A percentile compares a stretch with the other conserved stretches of the same genome.
phyloP scores from a whole-genome alignment of 2,329 filamentous ascomycete genomes.

The Aotearoamyces nothofagi region DNA sequence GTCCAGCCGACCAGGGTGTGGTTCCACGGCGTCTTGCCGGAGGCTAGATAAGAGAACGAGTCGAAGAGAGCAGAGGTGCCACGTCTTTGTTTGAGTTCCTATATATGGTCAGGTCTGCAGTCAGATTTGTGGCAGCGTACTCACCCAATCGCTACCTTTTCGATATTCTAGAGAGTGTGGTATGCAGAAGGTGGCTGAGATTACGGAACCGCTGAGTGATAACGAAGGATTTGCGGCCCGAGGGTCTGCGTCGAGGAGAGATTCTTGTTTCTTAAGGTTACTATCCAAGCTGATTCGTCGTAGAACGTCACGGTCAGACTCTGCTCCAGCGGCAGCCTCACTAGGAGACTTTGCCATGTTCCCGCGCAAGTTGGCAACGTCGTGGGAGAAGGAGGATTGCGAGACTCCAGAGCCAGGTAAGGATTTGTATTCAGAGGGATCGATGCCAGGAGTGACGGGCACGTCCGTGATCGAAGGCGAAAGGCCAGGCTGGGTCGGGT shows the following conservation, averaged over 20 bases:
- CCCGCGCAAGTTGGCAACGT: constrained; percentile 6
- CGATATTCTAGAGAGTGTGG: constrained; percentile 43
- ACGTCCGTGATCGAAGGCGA: constrained; percentile 13
- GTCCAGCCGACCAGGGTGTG: constrained; percentile 93
- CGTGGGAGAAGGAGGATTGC: constrained; percentile 14
- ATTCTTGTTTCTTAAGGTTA: constrained; percentile 19
- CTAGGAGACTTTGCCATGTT: constrained; percentile 14
- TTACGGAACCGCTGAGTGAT: constrained; percentile 46
- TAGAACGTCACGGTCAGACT: constrained; percentile 25
- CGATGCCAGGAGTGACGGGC: constrained; percentile 17
- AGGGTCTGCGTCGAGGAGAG: constrained; percentile 35
- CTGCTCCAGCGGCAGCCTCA: constrained; percentile 19
- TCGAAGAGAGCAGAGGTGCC: constrained; percentile 89
- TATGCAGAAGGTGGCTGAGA: constrained; percentile 50
- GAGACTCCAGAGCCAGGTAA: constrained; percentile 3
- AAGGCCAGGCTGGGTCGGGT: constrained; percentile 15
- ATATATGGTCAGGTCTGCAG: constrained; percentile 3
- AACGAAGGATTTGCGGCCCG: constrained; percentile 40
- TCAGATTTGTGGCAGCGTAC: constrained; percentile 13
- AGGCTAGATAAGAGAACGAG: constrained; percentile 76
- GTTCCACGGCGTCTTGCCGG: constrained; percentile 72
- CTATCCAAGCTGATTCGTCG: constrained; percentile 26
- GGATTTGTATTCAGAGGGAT: constrained; percentile 12
- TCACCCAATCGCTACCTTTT: constrained; percentile 45
- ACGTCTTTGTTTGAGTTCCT: constrained; percentile 64